These are phyloP conservation scores for Powellomyces hirtus DNA, from an alignment of 192 early-diverging fungal species.

Conservation along the genomic window DNA sequence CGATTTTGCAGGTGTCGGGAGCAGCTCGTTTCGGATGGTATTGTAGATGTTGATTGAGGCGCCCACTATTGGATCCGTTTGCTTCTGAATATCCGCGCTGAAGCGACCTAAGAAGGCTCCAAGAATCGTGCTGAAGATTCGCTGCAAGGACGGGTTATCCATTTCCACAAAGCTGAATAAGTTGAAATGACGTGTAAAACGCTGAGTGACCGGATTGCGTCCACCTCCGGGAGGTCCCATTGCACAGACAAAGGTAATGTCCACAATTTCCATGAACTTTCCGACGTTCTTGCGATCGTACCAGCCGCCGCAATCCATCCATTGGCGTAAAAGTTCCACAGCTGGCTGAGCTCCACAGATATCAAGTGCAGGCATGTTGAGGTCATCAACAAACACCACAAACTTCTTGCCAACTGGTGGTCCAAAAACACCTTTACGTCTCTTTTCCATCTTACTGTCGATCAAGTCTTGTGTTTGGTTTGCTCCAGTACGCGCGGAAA, in stretches of 20 bases:
- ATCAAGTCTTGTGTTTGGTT: conserved; percentile 65
- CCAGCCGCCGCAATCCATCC: conserved; percentile 66
- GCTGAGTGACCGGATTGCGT: conserved; percentile 52
- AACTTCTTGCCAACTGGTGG: conserved; percentile 60
- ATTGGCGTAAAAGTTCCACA: conserved; percentile 58
- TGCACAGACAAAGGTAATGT: conserved; percentile 55
- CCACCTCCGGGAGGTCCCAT: conserved; percentile 67
- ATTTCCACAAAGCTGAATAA: conserved; percentile 57
- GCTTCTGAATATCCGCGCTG: conserved; percentile 45
- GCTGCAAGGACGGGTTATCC: conserved; percentile 52
- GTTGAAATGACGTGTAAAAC: conserved; percentile 60
- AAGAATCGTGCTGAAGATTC: conserved; percentile 57
- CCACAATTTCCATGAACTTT: conserved; percentile 62
- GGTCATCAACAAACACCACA: conserved; percentile 59
- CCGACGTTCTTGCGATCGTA: conserved; percentile 58
- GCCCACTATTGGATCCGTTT: conserved; percentile 46
- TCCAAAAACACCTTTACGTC: conserved; percentile 63
- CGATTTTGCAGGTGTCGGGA: conserved; percentile 62
- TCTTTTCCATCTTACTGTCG: conserved; percentile 63
- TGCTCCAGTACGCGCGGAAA: conserved; percentile 58
- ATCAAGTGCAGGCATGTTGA: conserved; percentile 63
- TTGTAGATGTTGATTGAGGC: conserved; percentile 59
- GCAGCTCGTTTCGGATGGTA: conserved; percentile 52
- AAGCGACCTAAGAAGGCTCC: conserved; percentile 52
- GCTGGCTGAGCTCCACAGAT: conserved; percentile 66